phyloP scores from a whole-genome alignment of 306 rosid genomes.

The Myrica gale region DNA sequence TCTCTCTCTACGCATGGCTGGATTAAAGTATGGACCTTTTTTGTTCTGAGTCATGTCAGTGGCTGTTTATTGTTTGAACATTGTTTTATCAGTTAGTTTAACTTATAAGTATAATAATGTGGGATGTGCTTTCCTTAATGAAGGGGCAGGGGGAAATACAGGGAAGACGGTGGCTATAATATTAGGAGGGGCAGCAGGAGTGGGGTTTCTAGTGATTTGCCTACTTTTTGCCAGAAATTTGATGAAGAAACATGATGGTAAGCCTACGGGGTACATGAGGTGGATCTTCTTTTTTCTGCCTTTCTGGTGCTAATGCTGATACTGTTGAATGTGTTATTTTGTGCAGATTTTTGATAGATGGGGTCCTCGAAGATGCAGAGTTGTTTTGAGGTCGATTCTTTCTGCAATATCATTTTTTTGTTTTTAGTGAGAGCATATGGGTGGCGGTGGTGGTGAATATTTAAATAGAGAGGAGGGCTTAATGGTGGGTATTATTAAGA shows the following conservation, averaged over 20 bases:
- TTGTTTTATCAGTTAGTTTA: background rate
- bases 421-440: constrained; percentile 35
- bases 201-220: constrained; percentile 71
- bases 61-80: background rate
- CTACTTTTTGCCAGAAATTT: constrained; percentile 74
- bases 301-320: constrained; percentile 28
- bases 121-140: constrained; percentile 22
- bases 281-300: background rate
- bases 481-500: constrained; percentile 9
- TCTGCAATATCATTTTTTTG: constrained; percentile 33
- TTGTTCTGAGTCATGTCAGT: background rate
- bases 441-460: constrained; percentile 38
- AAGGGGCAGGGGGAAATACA: constrained; percentile 59
- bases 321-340: constrained; percentile 32
- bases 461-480: background rate
- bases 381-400: constrained; percentile 38
- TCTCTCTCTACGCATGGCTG: background rate
- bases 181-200: constrained; percentile 81
- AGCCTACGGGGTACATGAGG: constrained; percentile 24
- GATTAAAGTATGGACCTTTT: background rate
- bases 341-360: constrained; percentile 69
- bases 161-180: constrained; percentile 90
- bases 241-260: constrained; percentile 87
- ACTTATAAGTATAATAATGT: constrained; percentile 12
- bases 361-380: constrained; percentile 30